Percentiles rank a stretch among this genome's conserved stretches.
Conservation (phyloP, 2,329 filamentous ascomycete genomes). For the Diplodia scrobiculata region DNA sequence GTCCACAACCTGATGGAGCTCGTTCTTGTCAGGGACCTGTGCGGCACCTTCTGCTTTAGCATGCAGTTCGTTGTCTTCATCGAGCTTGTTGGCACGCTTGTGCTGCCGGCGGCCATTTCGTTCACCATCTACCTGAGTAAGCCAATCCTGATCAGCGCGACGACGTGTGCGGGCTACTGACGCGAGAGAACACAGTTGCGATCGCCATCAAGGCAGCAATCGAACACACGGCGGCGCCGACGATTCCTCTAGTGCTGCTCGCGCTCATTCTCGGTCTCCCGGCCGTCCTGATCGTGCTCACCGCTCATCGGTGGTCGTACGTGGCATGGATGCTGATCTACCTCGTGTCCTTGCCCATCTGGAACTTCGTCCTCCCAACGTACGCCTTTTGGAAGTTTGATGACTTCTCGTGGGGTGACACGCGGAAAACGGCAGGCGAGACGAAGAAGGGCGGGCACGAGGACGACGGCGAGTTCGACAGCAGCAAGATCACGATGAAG, state of each 20-base stretch:
- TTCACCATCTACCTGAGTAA: constrained; percentile 96
- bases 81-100: constrained; percentile 89
- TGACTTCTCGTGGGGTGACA: constrained; percentile 99
- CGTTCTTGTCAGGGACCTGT: constrained; percentile 90
- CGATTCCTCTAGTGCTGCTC: constrained; percentile 87
- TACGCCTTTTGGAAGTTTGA: constrained; percentile 99
- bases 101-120: constrained; percentile 91
- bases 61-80: constrained; percentile 99
- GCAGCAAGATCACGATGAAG: constrained; percentile 99
- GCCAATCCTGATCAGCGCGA: constrained; percentile 44
- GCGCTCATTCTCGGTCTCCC: constrained; percentile 91
- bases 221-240: constrained; percentile 62
- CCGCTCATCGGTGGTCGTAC: constrained; percentile 89
- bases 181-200: constrained; percentile 61
- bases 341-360: constrained; percentile 85
- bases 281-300: constrained; percentile 86
- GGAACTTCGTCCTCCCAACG: constrained; percentile 92
- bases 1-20: constrained; percentile 99
- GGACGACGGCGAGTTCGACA: constrained; percentile 94
- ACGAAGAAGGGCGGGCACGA: constrained; percentile 84
- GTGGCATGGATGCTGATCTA: constrained; percentile 98
- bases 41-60: constrained; percentile 98
- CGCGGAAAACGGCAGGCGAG: constrained; percentile 90
- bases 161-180: constrained; percentile 35
- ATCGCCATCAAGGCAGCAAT: constrained; percentile 75